Evolutionary conservation across 441 rosid genomes (phyloP).

Genomic region (Euphorbia celastroides): DNA sequence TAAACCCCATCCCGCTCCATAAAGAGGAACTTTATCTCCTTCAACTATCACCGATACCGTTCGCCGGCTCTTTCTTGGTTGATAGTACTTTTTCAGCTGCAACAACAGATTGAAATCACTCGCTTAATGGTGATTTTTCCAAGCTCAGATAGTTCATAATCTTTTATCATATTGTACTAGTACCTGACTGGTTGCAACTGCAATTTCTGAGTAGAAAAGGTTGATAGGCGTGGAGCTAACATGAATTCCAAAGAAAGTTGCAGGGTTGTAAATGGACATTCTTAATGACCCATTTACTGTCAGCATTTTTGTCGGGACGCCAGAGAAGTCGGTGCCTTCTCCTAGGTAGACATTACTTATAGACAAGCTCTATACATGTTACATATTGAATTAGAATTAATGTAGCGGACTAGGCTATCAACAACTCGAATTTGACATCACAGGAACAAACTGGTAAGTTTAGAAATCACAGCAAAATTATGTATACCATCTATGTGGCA

Average conservation of each 20-base stretch:
- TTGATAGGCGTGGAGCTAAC: conserved; percentile 65
- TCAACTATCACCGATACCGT: conserved; percentile 47
- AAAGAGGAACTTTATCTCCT: conserved; percentile 74
- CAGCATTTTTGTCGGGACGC: conserved; percentile 74
- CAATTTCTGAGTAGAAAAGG: conserved; percentile 60
- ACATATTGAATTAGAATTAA: neutral
- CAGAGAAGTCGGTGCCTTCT: conserved; percentile 92
- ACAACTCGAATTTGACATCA: neutral
- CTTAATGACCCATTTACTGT: conserved; percentile 64
- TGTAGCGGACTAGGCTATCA: neutral
- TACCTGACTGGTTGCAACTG: conserved; percentile 83
- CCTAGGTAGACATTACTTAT: conserved; percentile 61
- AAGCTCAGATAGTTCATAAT: too few relatives aligned
- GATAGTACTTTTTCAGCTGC: conserved; percentile 89
- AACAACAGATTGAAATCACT: neutral
- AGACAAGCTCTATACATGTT: conserved; percentile 49
- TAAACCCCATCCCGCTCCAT: conserved; percentile 83
- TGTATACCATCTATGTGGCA: too few relatives aligned
- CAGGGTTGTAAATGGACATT: conserved; percentile 68
- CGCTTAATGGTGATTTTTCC: too few relatives aligned
- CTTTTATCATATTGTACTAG: neutral
- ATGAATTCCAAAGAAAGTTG: conserved; percentile 80
- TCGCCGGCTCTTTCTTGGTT: conserved; percentile 77
- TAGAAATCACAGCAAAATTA: too few relatives aligned
- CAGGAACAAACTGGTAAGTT: neutral